Base-by-base conservation (phyloP, 768 basidiomycete species). In the Amanita jacksonii region DNA sequence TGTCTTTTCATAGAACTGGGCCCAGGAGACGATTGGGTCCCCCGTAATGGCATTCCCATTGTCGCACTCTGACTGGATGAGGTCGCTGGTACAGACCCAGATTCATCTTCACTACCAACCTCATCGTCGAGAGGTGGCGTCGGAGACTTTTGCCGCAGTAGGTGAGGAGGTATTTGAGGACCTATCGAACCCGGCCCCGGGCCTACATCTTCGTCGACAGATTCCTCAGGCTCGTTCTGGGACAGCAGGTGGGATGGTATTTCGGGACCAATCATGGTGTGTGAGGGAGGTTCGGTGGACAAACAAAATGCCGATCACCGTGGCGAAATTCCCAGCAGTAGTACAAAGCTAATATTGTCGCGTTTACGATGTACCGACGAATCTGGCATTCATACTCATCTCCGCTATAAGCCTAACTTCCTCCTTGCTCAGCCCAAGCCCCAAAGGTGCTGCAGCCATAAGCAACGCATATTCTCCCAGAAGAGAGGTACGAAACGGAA, bases 381-480 rank as follows among this genome's bases (percentile, higher is more conserved):
- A 67, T 20, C 65, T 58, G n/a, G 64, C 61, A 16, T 67, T 52
- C 68, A 87, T 67, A 40, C 85, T 73, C 75, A 77, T 78, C 49
- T 69, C 58, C 1, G 77, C 84, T 15, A 88, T 62, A 13, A 53
- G 57, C 39, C 50, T 57, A 4, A 90, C 71, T 50, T 86, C 76
- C 0, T 58, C 63, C 50, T 80, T 71, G 0, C 63, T 62, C 36
- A 90, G 60, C 1, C 84, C 87, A 2, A 91, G 67, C 2, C 88
- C 88, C 23, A 76, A 54, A 0, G 87, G 87, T n/a, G 75, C 66
- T 18, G 64, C 57, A 0, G 88, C 88, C 42, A 90, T 65, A 27
- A 91, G 72, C 5, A 90, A 64, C 0, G 87, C 85, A 50, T 91
- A 91, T 57, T 91, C 88, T 3, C 68, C 85, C 0, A 80, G 54